Evolutionary conservation across 495 filamentous ascomycete species (phyloP), one percentile per base, ranked within the genome.

Genomic region (Paragyromitra xinjiangensis): DNA sequence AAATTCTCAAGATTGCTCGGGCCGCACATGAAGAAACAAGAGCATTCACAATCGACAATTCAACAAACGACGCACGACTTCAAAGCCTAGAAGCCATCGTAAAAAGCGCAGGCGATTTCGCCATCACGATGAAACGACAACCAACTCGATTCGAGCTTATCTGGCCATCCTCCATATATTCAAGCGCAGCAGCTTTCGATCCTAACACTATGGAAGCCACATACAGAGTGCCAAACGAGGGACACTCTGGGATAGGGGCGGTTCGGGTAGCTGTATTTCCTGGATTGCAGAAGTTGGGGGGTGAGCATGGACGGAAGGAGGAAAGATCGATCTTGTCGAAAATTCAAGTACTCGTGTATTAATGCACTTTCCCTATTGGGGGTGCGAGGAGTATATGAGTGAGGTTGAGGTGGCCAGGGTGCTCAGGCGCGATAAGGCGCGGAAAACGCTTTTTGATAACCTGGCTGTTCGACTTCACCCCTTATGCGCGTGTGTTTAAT

Each of bases 291-390:
- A 76, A 76, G 34, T 48, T 19, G 39, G 24, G 0, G 29, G 37
- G 6, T 22, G 39, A 42, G 22, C 14, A n/a, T 42, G 39, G 12
- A 9, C n/a, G 0, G 37, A n/a, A 24, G 6, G 22, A 64, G 5
- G 22, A 40, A 24, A 34, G 14, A 45, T 50, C 55, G 7, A n/a
- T 64, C 24, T 64, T 76, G 22, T 40, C 66, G 2, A 76, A 64
- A 37, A 62, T 62, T 19, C 67, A 76, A 44, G 73, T 71, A 63
- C 40, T 76, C 8, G 42, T 76, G 7, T 76, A 55, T 29, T 76
- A 37, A 62, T 53, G n/a, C 40, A 34, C 19, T 34, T 29, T n/a
- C 37, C 64, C 45, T 7, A 37, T 51, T 64, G 59, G 59, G 22
- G n/a, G 29, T 34, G 29, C 4, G 29, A 34, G 29, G 64, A 42